Evolutionary conservation across 179 eudicot species (phyloP).

Genomic region (Spinacia oleracea): DNA sequence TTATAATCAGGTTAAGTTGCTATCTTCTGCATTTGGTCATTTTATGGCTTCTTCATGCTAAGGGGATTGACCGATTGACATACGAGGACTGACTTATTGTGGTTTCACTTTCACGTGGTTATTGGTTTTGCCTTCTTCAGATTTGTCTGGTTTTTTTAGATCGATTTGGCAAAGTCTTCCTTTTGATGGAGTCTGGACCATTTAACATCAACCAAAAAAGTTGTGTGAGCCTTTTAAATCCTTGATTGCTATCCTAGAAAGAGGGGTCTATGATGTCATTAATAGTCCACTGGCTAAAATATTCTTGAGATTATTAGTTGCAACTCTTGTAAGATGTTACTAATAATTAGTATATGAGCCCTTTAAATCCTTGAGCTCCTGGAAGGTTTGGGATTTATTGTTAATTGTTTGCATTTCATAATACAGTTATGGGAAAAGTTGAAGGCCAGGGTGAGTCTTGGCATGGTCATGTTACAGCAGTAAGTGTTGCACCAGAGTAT

Average conservation of each 20-base stretch:
- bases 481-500: constrained; percentile 91
- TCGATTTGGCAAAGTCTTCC: background rate
- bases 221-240: too few relatives aligned
- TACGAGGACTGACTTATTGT: background rate
- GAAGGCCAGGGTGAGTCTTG: constrained; percentile 99
- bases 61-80: background rate
- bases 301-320: background rate
- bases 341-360: background rate
- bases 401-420: background rate
- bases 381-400: background rate
- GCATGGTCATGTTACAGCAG: constrained; percentile 99
- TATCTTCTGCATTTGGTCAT: background rate
- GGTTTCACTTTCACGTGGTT: background rate
- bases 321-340: constrained; percentile 1
- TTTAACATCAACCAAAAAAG: background rate
- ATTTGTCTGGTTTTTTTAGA: background rate
- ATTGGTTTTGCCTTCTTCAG: background rate
- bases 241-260: too few relatives aligned
- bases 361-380: background rate
- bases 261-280: background rate
- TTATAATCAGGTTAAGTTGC: background rate
- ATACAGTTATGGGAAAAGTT: constrained; percentile 93
- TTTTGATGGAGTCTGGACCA: background rate
- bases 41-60: background rate
- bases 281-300: background rate